These are phyloP conservation scores for Trichomonascus vanleenenianus DNA, from an alignment of 805 yeast genomes.

Conservation along the genomic window DNA sequence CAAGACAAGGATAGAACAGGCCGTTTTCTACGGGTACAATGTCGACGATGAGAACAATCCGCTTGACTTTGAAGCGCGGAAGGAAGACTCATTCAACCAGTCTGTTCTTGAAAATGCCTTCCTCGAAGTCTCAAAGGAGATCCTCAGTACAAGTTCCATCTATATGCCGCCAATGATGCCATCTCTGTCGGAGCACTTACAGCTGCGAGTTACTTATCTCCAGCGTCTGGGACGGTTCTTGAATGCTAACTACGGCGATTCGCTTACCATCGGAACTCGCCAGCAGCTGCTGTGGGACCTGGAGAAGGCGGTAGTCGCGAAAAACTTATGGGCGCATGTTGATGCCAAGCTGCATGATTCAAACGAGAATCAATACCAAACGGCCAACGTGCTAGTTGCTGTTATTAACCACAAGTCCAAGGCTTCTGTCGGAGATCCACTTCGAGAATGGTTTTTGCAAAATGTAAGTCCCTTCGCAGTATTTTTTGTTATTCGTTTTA, in stretches of 20 bases:
- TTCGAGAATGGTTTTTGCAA: slow-evolving; percentile 17
- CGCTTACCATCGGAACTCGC: slow-evolving; percentile 32
- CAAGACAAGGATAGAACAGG: slow-evolving; percentile 77
- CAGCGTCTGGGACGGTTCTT: slow-evolving; percentile 40
- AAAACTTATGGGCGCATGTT: slow-evolving; percentile 32
- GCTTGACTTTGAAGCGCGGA: slow-evolving; percentile 38
- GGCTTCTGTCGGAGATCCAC: slow-evolving; percentile 7
- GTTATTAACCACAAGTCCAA: slow-evolving; percentile 6
- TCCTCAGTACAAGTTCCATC: slow-evolving; percentile 46
- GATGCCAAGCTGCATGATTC: slow-evolving; percentile 8
- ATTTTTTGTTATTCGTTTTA: background rate
- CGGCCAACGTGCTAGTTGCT: slow-evolving; percentile 13
- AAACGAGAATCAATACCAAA: slow-evolving; percentile 7
- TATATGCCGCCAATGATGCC: slow-evolving; percentile 50
- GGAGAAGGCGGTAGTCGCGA: slow-evolving; percentile 43
- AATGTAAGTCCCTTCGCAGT: slow-evolving; percentile 2
- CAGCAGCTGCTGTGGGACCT: slow-evolving; percentile 33
- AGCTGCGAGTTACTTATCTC: slow-evolving; percentile 39
- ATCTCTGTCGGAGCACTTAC: slow-evolving; percentile 41
- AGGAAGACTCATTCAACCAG: slow-evolving; percentile 37
- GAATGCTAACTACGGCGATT: slow-evolving; percentile 35
- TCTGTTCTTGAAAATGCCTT: slow-evolving; percentile 47
- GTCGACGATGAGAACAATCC: slow-evolving; percentile 34
- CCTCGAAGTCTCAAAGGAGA: slow-evolving; percentile 42
- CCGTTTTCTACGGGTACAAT: slow-evolving; percentile 49